A percentile compares a stretch with the other conserved stretches of the same genome.
Conservation (phyloP, 352 stramenopile species). For the Globisporangium abappressorium region DNA sequence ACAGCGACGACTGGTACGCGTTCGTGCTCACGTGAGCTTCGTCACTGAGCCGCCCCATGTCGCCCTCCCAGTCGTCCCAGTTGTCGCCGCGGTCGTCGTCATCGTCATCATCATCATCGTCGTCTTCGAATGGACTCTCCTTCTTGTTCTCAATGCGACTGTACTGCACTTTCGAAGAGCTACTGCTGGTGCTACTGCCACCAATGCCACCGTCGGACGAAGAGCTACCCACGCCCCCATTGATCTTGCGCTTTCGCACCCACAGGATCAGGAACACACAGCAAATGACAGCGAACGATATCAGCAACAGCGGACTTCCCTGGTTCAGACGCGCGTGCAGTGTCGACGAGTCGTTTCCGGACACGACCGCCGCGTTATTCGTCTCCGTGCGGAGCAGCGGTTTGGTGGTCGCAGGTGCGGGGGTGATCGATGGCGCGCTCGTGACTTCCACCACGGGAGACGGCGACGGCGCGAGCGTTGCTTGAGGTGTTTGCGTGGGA, state of each 20-base stretch:
- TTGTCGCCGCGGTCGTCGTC: slow-evolving; percentile 45
- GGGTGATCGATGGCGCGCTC: not conserved
- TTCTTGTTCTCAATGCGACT: slow-evolving; percentile 57
- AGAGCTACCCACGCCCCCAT: slow-evolving; percentile 9
- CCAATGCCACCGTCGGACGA: slow-evolving; percentile 9
- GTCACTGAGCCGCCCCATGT: slow-evolving; percentile 17
- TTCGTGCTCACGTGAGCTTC: slow-evolving; percentile 19
- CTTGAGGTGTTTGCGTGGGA: not conserved
- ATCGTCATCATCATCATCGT: slow-evolving; percentile 37
- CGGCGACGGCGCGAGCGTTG: not conserved
- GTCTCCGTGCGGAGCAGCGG: slow-evolving; percentile 34
- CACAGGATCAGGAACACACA: slow-evolving; percentile 57
- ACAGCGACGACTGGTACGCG: slow-evolving; percentile 28
- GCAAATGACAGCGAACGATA: slow-evolving; percentile 42
- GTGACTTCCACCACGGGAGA: not conserved
- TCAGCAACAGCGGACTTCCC: slow-evolving; percentile 42
- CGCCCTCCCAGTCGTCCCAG: slow-evolving; percentile 73
- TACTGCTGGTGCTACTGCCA: slow-evolving; percentile 13
- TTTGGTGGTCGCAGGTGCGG: slow-evolving; percentile 20
- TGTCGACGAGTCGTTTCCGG: slow-evolving; percentile 14
- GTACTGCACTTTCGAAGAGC: slow-evolving; percentile 51
- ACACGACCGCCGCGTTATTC: slow-evolving; percentile 22
- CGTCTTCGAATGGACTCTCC: slow-evolving; percentile 48
- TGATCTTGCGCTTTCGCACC: slow-evolving; percentile 43
- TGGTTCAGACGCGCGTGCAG: slow-evolving; percentile 31